A percentile compares a stretch with the other conserved stretches of the same genome.
Evolutionary conservation across 2,329 filamentous ascomycete genomes (phyloP).

Genomic region (Penicillium psychrosexuale): DNA sequence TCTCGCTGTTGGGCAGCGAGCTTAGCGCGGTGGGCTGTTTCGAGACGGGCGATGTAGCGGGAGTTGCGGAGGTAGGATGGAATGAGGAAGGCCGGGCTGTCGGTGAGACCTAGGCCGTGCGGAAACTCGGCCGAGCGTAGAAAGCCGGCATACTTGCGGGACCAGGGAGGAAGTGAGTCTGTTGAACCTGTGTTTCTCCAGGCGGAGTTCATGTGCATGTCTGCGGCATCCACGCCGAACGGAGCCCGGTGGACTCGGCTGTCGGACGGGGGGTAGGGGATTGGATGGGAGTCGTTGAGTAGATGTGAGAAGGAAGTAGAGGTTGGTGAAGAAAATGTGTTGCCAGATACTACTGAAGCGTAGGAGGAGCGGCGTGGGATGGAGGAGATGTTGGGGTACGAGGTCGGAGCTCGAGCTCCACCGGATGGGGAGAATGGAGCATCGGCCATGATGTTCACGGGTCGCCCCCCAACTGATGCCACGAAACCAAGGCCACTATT

Average conservation of each 20-base stretch:
- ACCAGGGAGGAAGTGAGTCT: slow-evolving; percentile 46
- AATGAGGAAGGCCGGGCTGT: slow-evolving; percentile 61
- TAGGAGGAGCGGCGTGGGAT: slow-evolving; percentile 57
- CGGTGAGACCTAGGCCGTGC: slow-evolving; percentile 27
- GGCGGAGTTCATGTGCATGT: slow-evolving; percentile 49
- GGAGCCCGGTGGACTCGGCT: slow-evolving; percentile 32
- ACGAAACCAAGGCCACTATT: neutral
- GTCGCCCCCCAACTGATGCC: slow-evolving; percentile 14
- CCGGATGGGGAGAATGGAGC: slow-evolving; percentile 41
- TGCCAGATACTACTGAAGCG: slow-evolving; percentile 59
- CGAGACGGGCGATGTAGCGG: slow-evolving; percentile 71
- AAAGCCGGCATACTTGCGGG: slow-evolving; percentile 46
- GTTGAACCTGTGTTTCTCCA: slow-evolving; percentile 43
- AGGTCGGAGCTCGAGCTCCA: slow-evolving; percentile 37
- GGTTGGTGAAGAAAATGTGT: slow-evolving; percentile 39
- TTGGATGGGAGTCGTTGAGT: slow-evolving; percentile 42
- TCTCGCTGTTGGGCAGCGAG: slow-evolving; percentile 49
- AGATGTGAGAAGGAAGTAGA: slow-evolving; percentile 55
- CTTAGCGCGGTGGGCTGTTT: slow-evolving; percentile 65
- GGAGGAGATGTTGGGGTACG: slow-evolving; percentile 33
- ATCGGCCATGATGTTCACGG: slow-evolving; percentile 44
- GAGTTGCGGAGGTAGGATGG: slow-evolving; percentile 81
- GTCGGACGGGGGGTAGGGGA: slow-evolving; percentile 37
- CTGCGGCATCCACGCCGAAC: slow-evolving; percentile 45
- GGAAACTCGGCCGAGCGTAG: slow-evolving; percentile 29